Evolutionary conservation across 306 rosid genomes (phyloP).

Genomic region (Quercus engelmannii): DNA sequence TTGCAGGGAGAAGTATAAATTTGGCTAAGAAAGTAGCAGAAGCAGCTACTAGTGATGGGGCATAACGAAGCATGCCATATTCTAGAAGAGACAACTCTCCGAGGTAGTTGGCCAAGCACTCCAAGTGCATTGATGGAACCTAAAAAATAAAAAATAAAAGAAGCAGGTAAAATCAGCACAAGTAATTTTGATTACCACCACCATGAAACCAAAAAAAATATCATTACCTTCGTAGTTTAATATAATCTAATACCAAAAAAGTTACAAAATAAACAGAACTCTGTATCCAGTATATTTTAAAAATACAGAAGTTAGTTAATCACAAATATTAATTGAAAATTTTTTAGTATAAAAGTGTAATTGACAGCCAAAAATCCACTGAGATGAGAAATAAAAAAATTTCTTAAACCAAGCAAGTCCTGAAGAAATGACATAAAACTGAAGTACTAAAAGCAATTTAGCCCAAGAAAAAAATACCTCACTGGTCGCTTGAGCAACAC

Average conservation of each 20-base stretch:
- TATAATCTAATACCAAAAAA: not conserved
- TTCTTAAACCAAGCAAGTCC: not conserved
- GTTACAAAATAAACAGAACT: not conserved
- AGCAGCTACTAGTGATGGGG: conserved; percentile 63
- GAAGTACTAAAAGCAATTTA: not conserved
- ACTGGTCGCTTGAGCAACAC: conserved; percentile 40
- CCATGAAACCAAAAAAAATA: not conserved
- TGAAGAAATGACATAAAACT: not conserved
- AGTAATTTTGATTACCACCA: not conserved
- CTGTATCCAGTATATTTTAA: not conserved
- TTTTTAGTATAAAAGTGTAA: not conserved
- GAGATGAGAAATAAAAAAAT: not conserved
- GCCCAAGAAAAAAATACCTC: conserved; percentile 37
- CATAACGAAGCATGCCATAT: conserved; percentile 46
- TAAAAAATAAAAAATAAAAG: conserved; percentile 11
- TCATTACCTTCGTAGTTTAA: not conserved
- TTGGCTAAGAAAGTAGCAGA: conserved; percentile 68
- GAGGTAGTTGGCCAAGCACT: conserved; percentile 55
- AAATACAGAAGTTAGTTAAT: not conserved
- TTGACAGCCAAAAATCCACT: not conserved
- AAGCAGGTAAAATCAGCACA: conserved; percentile 1
- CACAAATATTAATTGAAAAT: not conserved
- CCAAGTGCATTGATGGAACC: conserved; percentile 48
- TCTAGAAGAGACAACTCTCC: conserved; percentile 57
- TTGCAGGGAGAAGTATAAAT: conserved; percentile 44